Evolutionary conservation across 2,329 filamentous ascomycete genomes (phyloP).

Genomic region (Nothophoma quercina): DNA sequence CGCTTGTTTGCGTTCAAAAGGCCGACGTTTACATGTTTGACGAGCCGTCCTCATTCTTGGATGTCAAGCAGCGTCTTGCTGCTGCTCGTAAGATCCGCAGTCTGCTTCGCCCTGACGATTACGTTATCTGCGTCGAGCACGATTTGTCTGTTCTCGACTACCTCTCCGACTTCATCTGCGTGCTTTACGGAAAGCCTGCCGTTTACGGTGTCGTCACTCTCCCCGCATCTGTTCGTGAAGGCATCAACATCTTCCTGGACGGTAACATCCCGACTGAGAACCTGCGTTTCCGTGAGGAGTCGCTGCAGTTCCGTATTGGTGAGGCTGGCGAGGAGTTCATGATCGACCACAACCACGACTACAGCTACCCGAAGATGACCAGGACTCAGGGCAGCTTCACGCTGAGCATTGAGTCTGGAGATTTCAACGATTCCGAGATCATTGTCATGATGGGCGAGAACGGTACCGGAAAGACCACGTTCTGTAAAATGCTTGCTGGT

Average conservation of each 20-base stretch:
- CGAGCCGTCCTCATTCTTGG: slow-evolving; percentile 97
- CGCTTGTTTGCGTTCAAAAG: slow-evolving; percentile 92
- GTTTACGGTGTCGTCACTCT: slow-evolving; percentile 98
- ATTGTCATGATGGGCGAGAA: slow-evolving; percentile 99
- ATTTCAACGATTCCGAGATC: slow-evolving; percentile 98
- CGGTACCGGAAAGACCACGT: slow-evolving; percentile 98
- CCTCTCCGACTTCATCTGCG: slow-evolving; percentile 97
- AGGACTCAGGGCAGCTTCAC: slow-evolving; percentile 92
- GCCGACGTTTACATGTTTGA: slow-evolving; percentile 99
- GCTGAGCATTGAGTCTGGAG: slow-evolving; percentile 79
- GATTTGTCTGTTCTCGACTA: slow-evolving; percentile 98
- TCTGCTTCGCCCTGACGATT: slow-evolving; percentile 86
- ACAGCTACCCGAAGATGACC: slow-evolving; percentile 87
- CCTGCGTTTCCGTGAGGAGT: slow-evolving; percentile 96
- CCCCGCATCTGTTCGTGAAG: slow-evolving; percentile 94
- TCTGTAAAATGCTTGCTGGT: slow-evolving; percentile 95
- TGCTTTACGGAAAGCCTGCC: slow-evolving; percentile 93
- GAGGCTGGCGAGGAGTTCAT: slow-evolving; percentile 90
- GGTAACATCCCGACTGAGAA: slow-evolving; percentile 99
- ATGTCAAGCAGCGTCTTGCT: slow-evolving; percentile 98
- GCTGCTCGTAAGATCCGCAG: slow-evolving; percentile 93
- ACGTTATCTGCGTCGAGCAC: slow-evolving; percentile 99
- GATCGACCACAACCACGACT: slow-evolving; percentile 82
- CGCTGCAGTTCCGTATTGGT: slow-evolving; percentile 90
- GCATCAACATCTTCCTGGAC: slow-evolving; percentile 99